Conservation (phyloP, 129 eudicot genomes). For the Mikania micrantha region DNA sequence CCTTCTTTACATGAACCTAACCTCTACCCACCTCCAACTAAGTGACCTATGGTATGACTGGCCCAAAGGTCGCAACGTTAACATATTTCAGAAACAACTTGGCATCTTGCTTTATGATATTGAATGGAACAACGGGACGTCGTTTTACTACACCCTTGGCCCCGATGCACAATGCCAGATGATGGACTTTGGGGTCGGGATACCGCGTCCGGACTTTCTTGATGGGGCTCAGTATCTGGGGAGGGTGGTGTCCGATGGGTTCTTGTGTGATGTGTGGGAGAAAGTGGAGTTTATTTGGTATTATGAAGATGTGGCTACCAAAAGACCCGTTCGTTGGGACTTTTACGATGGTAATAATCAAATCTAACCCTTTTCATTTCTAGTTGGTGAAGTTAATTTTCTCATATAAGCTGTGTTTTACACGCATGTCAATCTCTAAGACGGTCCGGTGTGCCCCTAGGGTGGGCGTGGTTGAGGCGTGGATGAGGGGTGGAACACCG, state of each 20-base stretch:
- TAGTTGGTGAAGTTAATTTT: not conserved
- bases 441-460: too few species aligned
- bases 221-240: slow-evolving; percentile 34
- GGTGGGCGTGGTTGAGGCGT: too few species aligned
- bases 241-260: slow-evolving; percentile 30
- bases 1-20: slow-evolving; percentile 29
- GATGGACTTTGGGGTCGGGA: slow-evolving; percentile 32
- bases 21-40: slow-evolving; percentile 25
- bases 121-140: slow-evolving; percentile 41
- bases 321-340: slow-evolving; percentile 44
- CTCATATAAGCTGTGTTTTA: too few species aligned
- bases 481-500: too few species aligned
- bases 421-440: too few species aligned
- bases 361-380: too few species aligned
- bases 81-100: slow-evolving; percentile 33
- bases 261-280: slow-evolving; percentile 38
- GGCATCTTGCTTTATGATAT: slow-evolving; percentile 25
- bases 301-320: slow-evolving; percentile 37
- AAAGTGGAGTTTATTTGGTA: slow-evolving; percentile 36
- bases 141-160: slow-evolving; percentile 34
- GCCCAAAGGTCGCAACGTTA: slow-evolving; percentile 36
- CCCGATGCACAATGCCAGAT: slow-evolving; percentile 1
- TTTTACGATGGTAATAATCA: slow-evolving; percentile 23
- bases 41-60: slow-evolving; percentile 41
- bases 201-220: slow-evolving; percentile 36